Conservation (phyloP, 305 asterid species). For the Nicotiana rustica region DNA sequence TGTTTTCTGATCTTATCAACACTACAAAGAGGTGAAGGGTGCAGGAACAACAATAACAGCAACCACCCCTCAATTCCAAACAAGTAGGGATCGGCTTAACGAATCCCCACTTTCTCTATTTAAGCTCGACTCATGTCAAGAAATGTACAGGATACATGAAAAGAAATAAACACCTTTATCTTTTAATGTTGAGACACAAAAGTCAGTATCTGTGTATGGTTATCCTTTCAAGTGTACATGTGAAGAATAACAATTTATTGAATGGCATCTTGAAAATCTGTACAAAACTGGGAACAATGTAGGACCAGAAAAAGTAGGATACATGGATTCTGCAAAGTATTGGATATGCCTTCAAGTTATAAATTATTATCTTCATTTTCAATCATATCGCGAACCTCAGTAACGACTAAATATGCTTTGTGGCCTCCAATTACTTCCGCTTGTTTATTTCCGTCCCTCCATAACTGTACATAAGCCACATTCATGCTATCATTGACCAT, state of each 20-base stretch:
- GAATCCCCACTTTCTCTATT: too few species aligned
- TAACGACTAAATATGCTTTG: constrained; percentile 79
- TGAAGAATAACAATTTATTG: constrained; percentile 9
- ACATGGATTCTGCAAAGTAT: background rate
- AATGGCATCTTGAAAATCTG: background rate
- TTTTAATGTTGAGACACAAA: background rate
- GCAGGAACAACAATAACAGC: too few species aligned
- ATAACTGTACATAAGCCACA: constrained; percentile 56
- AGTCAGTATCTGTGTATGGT: constrained; percentile 1
- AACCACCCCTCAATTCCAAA: too few species aligned
- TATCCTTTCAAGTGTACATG: background rate
- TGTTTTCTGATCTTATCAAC: too few species aligned
- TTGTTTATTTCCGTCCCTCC: constrained; percentile 85
- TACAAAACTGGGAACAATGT: background rate
- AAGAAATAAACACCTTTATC: background rate
- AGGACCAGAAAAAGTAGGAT: background rate
- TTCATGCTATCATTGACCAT: background rate
- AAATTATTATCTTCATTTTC: constrained; percentile 59
- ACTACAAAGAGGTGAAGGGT: too few species aligned
- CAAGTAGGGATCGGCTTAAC: too few species aligned
- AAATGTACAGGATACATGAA: background rate
- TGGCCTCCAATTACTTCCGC: constrained; percentile 91
- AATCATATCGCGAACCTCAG: constrained; percentile 78
- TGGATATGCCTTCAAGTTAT: constrained; percentile 37
- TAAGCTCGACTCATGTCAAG: background rate